Conservation (phyloP, 306 rosid genomes). For the Corylus americana region DNA sequence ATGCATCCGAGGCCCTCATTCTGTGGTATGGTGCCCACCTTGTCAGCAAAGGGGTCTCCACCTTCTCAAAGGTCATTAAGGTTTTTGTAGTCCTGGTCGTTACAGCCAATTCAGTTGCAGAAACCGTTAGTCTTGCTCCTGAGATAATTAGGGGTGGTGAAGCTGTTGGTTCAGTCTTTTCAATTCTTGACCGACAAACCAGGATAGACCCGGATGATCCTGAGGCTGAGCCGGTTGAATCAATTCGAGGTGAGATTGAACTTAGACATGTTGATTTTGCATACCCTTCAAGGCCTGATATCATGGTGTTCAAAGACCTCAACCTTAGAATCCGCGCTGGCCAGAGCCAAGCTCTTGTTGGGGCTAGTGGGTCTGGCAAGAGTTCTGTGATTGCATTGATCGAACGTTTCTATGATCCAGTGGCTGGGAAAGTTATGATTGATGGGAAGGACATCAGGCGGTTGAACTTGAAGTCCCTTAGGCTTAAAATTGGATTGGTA, state of each 20-base stretch:
- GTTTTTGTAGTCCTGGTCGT: constrained; percentile 91
- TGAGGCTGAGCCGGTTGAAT: constrained; percentile 74
- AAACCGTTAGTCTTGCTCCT: constrained; percentile 97
- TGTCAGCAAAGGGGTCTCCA: constrained; percentile 75
- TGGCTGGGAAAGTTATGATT: constrained; percentile 87
- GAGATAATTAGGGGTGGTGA: constrained; percentile 96
- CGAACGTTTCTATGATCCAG: constrained; percentile 88
- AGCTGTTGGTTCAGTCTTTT: constrained; percentile 90
- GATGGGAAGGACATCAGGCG: constrained; percentile 90
- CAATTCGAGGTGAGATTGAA: constrained; percentile 86
- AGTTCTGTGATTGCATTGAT: constrained; percentile 88
- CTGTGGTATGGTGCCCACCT: constrained; percentile 94
- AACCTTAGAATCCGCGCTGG: constrained; percentile 84
- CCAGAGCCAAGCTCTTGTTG: constrained; percentile 94
- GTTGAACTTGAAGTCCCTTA: constrained; percentile 68
- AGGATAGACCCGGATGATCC: constrained; percentile 88
- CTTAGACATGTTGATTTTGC: constrained; percentile 94
- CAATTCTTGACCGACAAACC: constrained; percentile 78
- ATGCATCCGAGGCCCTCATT: constrained; percentile 89
- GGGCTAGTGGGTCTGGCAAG: constrained; percentile 97
- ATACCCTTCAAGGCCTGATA: constrained; percentile 86
- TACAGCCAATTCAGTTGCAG: constrained; percentile 97
- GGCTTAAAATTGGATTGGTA: constrained; percentile 88
- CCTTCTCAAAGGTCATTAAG: constrained; percentile 90
- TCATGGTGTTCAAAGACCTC: constrained; percentile 87